Evolutionary conservation across 805 yeast species (phyloP), one percentile per base, ranked within the genome.

Genomic region (Lachancea lanzarotensis): DNA sequence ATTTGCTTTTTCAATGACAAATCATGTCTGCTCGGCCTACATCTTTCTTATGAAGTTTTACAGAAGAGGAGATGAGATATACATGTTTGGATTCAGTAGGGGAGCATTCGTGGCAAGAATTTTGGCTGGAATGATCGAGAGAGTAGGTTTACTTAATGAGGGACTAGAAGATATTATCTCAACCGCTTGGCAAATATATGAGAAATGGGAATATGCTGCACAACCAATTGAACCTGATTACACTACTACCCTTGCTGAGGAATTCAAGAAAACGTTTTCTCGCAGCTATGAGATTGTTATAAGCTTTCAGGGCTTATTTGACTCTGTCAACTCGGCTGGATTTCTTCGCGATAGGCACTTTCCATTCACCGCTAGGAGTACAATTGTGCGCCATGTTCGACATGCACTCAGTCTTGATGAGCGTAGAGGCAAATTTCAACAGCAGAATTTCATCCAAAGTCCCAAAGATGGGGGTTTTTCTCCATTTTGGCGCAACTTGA

Each of bases 351-450:
- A 80, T 53, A 61, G 77, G 33, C 49, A 77, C 56, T 81, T 81
- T 49, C 85, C 86, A 0, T 78, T 68, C 50, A 70, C 81, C 1
- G 72, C 79, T 2, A 66, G 72, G 40, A 67, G 76, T 35, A 62
- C 69, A 12, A 69, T 70, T 43, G 82, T 81, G 6, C 68, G 71
- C 22, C 84, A 80, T 53, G 73, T 80, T 12, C 66, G 89, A 47
- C 87, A 82, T 57, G 85, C 86, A 0, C 73, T 81, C 1, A 76
- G 84, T 47, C 59, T 82, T 29, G 85, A 82, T 62, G 89, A 82
- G 56, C 68, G 85, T 53, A 65, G 87, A 43, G 76, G 78, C 0
- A 81, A 78, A 53, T 80, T 76, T 53, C 79, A 77, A 50, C 84
- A 78, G 49, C 75, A 76, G 36, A 60, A 76, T 34, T 76, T 80